phyloP scores from a whole-genome alignment of 78 protist species.

The Guillardia theta region DNA sequence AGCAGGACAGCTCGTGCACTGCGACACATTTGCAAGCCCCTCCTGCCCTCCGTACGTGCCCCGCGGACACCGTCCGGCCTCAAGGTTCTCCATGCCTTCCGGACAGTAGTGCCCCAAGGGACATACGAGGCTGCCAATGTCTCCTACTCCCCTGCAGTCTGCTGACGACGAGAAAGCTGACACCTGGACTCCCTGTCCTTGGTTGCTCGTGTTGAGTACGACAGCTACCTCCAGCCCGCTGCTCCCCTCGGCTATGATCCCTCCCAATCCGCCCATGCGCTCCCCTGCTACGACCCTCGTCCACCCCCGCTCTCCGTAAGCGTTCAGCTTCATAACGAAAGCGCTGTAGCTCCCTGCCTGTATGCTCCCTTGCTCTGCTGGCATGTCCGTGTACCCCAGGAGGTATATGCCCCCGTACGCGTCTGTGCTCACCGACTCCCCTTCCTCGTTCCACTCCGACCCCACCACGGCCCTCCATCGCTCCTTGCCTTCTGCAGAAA shows the following conservation, averaged over 20 bases:
- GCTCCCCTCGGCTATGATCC: not conserved
- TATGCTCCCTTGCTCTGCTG: too few species aligned
- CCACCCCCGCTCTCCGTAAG: not conserved
- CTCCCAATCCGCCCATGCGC: too few species aligned
- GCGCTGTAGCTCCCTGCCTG: not conserved
- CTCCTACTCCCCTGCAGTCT: not conserved
- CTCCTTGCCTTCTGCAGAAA: not conserved
- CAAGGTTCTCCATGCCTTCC: not conserved
- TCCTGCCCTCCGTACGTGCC: not conserved
- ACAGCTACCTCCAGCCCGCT: not conserved
- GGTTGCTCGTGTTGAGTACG: not conserved
- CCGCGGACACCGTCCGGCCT: slow-evolving; percentile 23
- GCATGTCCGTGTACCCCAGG: not conserved
- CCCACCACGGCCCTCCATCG: not conserved
- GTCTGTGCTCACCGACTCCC: not conserved
- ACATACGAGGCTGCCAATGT: not conserved
- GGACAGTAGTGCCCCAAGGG: slow-evolving; percentile 50
- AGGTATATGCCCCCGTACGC: not conserved
- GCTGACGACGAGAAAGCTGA: not conserved
- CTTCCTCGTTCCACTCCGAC: not conserved
- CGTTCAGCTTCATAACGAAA: not conserved
- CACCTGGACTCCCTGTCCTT: not conserved
- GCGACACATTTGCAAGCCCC: not conserved
- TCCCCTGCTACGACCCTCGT: not conserved
- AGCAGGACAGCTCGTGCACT: slow-evolving; percentile 37